Conservation (phyloP, 495 filamentous ascomycete species). For the Penicillium nucicola region DNA sequence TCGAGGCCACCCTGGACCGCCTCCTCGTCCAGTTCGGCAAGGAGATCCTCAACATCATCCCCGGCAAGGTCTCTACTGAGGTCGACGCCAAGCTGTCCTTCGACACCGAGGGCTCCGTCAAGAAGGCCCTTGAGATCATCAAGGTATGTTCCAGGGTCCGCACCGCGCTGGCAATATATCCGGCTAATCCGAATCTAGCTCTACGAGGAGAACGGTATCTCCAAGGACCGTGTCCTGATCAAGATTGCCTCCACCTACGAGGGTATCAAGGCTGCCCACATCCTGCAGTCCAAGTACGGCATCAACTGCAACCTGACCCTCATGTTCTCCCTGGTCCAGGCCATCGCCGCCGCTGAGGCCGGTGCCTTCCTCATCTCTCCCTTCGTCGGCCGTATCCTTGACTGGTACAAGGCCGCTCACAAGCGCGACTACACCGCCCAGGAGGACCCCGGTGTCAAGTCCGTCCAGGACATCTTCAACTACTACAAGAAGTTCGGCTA, state of each 20-base stretch:
- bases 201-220: constrained; percentile 86
- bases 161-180: not conserved
- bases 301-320: constrained; percentile 99
- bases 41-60: constrained; percentile 95
- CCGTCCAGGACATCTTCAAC: constrained; percentile 95
- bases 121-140: constrained; percentile 97
- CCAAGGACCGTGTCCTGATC: constrained; percentile 80
- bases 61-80: constrained; percentile 97
- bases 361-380: constrained; percentile 98
- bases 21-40: constrained; percentile 97
- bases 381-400: constrained; percentile 98
- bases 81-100: constrained; percentile 97
- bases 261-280: constrained; percentile 95
- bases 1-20: constrained; percentile 82
- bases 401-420: constrained; percentile 97
- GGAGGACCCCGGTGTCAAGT: constrained; percentile 96
- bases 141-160: no score
- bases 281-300: constrained; percentile 86
- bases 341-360: constrained; percentile 94
- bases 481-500: constrained; percentile 99
- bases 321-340: constrained; percentile 96
- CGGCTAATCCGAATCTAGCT: constrained; percentile 51
- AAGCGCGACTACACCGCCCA: constrained; percentile 86
- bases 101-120: constrained; percentile 83
- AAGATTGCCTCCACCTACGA: constrained; percentile 69